Evolutionary conservation across 1,139 yeast genomes (phyloP).

Genomic region (Nakaseomyces nivariensis): DNA sequence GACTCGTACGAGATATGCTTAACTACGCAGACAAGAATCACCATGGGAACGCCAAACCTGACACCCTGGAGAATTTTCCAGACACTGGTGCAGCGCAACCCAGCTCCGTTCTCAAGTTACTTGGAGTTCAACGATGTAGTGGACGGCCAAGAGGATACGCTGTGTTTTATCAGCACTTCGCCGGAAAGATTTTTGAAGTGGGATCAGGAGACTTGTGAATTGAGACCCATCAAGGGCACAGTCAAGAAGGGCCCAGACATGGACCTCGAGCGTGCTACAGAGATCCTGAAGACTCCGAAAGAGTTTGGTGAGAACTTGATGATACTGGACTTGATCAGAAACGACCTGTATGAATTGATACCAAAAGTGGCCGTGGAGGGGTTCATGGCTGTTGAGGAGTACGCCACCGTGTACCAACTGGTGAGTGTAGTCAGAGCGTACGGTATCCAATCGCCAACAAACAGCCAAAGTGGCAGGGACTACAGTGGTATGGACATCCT

Average conservation of each 20-base stretch:
- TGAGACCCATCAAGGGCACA: constrained; percentile 95
- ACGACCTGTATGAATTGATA: constrained; percentile 71
- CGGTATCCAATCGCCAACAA: constrained; percentile 25
- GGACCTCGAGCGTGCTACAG: constrained; percentile 49
- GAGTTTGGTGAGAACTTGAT: constrained; percentile 93
- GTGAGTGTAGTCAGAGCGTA: constrained; percentile 81
- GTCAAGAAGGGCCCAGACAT: constrained; percentile 54
- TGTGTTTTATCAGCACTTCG: constrained; percentile 71
- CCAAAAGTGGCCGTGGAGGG: constrained; percentile 60
- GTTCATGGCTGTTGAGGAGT: constrained; percentile 88
- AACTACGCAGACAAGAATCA: constrained; percentile 65
- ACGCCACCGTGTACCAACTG: constrained; percentile 78
- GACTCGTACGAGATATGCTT: constrained; percentile 92
- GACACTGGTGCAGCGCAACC: constrained; percentile 60
- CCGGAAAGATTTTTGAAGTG: constrained; percentile 91
- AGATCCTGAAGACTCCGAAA: constrained; percentile 70
- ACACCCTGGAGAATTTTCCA: constrained; percentile 76
- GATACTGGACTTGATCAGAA: constrained; percentile 94
- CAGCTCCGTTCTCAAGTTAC: constrained; percentile 87
- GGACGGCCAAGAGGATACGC: constrained; percentile 10
- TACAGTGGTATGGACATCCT: constrained; percentile 72
- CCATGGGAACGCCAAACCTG: constrained; percentile 34
- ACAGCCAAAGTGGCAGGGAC: constrained; percentile 8
- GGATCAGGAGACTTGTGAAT: constrained; percentile 54
- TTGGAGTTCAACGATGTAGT: constrained; percentile 56